Conservation (phyloP, 2,329 filamentous ascomycete genomes). For the Coniochaeta hoffmannii region DNA sequence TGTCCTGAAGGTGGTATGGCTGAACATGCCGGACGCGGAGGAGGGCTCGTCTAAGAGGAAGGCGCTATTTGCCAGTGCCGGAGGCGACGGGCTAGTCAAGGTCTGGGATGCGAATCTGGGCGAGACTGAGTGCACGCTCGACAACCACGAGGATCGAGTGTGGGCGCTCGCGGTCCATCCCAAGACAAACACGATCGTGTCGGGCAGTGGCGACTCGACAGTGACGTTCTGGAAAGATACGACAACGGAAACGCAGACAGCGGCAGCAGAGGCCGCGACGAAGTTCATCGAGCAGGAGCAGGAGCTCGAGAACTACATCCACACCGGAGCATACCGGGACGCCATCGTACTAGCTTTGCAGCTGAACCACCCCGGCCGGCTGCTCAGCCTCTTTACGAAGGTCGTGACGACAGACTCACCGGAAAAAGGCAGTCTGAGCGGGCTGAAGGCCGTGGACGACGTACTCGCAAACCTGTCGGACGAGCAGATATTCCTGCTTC, state of each 20-base stretch:
- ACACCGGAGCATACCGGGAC: constrained; percentile 79
- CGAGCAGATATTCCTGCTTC: constrained; percentile 76
- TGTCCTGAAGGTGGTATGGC: constrained; percentile 88
- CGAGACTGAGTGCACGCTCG: constrained; percentile 80
- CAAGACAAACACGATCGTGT: constrained; percentile 66
- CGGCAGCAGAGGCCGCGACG: constrained; percentile 64
- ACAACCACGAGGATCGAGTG: constrained; percentile 94
- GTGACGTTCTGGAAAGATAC: constrained; percentile 96
- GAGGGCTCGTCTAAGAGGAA: constrained; percentile 49
- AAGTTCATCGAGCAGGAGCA: constrained; percentile 87
- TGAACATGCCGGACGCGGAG: constrained; percentile 43
- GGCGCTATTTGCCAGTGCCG: constrained; percentile 75
- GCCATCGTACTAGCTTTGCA: constrained; percentile 88
- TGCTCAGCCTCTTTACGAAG: constrained; percentile 75
- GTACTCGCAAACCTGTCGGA: constrained; percentile 74
- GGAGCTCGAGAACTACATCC: constrained; percentile 85
- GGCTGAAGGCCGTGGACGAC: constrained; percentile 67
- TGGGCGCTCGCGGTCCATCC: constrained; percentile 79
- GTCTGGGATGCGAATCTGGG: constrained; percentile 86
- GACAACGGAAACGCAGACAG: constrained; percentile 69
- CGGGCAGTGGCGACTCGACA: constrained; percentile 85
- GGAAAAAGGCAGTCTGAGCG: constrained; percentile 57
- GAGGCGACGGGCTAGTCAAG: constrained; percentile 91
- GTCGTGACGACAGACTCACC: constrained; percentile 59
- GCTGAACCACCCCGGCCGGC: constrained; percentile 84